phyloP scores from a whole-genome alignment of 2,329 filamentous ascomycete genomes.

The Colletotrichum plurivorum region DNA sequence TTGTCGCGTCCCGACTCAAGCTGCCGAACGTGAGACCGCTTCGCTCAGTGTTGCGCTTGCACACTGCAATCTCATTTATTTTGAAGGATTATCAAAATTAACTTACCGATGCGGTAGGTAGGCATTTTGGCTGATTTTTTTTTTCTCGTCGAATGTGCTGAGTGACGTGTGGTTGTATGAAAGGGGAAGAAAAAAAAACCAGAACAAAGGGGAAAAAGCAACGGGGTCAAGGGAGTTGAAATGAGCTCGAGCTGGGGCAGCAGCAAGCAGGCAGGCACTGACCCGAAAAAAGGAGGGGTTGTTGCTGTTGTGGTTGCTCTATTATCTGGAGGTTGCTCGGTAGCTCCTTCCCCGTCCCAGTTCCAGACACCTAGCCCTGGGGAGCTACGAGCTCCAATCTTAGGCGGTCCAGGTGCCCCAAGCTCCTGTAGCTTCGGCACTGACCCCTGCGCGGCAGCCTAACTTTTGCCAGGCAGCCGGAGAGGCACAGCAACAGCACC shows the following conservation, averaged over 20 bases:
- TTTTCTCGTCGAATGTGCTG: neutral
- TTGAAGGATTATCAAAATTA: neutral
- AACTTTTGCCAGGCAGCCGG: constrained; percentile 18
- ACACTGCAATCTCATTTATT: neutral
- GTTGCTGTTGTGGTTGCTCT: too few relatives aligned
- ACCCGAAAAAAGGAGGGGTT: neutral
- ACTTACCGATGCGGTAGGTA: constrained; percentile 63
- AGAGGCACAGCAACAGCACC: neutral
- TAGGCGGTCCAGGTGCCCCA: constrained; percentile 14
- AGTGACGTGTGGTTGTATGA: constrained; percentile 1
- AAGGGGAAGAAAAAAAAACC: neutral
- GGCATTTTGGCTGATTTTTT: constrained; percentile 53
- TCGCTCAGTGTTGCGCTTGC: neutral
- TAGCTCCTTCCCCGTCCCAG: too few relatives aligned
- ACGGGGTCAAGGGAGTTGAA: constrained; percentile 14
- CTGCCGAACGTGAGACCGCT: neutral
- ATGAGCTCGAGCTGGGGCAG: neutral
- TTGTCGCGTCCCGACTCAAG: constrained; percentile 20
- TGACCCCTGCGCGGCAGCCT: constrained; percentile 24
- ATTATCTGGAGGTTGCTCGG: too few relatives aligned
- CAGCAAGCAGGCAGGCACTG: neutral
- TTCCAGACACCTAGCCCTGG: too few relatives aligned
- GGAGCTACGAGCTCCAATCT: neutral
- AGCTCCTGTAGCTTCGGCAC: constrained; percentile 24
- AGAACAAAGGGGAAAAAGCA: constrained; percentile 29